A percentile compares a stretch with the other conserved stretches of the same genome.
phyloP scores from a whole-genome alignment of 176 grass and related monocot genomes.

The Ensete glaucum region DNA sequence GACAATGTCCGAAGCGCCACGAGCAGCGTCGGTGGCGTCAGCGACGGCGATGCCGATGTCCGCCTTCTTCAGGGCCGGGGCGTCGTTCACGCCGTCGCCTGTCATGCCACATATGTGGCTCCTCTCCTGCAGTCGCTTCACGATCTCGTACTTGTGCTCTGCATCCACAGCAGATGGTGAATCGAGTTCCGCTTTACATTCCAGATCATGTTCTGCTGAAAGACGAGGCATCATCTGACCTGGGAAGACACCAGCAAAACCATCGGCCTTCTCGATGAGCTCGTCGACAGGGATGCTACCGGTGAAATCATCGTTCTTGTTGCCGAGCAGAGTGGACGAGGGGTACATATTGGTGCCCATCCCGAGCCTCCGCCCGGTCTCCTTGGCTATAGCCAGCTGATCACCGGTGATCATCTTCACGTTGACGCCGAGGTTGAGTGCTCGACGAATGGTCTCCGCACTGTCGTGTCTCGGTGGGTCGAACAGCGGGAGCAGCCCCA shows the following conservation, averaged over 20 bases:
- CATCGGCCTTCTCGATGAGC: conserved; percentile 80
- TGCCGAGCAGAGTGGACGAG: conserved; percentile 45
- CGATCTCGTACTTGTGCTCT: conserved; percentile 97
- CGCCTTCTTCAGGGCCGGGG: conserved; percentile 82
- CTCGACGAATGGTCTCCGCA: conserved; percentile 47
- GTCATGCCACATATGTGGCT: conserved; percentile 93
- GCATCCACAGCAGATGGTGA: not conserved
- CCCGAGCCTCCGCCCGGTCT: conserved; percentile 54
- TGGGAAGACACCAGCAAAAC: conserved; percentile 86
- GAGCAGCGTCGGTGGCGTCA: conserved; percentile 65
- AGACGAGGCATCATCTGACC: conserved; percentile 8
- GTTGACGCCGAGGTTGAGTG: conserved; percentile 74
- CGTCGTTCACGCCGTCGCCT: conserved; percentile 84
- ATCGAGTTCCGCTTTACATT: not conserved
- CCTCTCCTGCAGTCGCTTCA: conserved; percentile 52
- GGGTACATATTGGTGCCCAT: conserved; percentile 98
- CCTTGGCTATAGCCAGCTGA: conserved; percentile 83
- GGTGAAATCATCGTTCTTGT: conserved; percentile 28
- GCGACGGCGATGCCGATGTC: conserved; percentile 88
- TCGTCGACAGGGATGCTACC: conserved; percentile 49
- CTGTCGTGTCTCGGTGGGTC: conserved; percentile 80
- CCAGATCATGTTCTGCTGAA: not conserved
- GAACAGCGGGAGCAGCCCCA: conserved; percentile 63
- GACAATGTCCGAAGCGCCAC: conserved; percentile 77
- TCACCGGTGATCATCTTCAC: conserved; percentile 96